A percentile compares a stretch with the other conserved stretches of the same genome.
phyloP scores from a whole-genome alignment of 108 stramenopile genomes.

The Skeletonema costatum region DNA sequence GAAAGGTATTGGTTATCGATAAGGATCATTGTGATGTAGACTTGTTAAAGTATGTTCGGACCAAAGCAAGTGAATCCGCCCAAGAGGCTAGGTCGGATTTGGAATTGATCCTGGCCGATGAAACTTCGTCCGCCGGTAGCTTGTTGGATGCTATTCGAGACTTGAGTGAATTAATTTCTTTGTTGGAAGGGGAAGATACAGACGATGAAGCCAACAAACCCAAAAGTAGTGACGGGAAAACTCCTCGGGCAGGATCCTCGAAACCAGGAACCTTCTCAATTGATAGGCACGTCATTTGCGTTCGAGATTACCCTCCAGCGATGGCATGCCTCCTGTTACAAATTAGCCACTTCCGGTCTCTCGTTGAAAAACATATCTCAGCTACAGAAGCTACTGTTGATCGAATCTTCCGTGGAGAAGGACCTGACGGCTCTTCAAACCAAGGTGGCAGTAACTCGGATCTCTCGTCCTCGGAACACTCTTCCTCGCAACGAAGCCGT shows the following conservation, averaged over 20 bases:
- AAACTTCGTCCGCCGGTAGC: conserved; percentile 59
- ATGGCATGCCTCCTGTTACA: conserved; percentile 82
- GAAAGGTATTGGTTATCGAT: conserved; percentile 80
- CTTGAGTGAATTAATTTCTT: conserved; percentile 76
- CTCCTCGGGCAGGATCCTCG: conserved; percentile 22
- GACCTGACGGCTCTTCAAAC: conserved; percentile 26
- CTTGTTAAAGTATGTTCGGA: conserved; percentile 75
- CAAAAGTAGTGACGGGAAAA: conserved; percentile 14
- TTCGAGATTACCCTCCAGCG: conserved; percentile 79
- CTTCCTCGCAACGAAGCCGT: conserved; percentile 41
- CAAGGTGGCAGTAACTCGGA: neutral
- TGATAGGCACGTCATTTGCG: conserved; percentile 65
- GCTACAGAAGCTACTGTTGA: conserved; percentile 59
- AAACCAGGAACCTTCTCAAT: conserved; percentile 63
- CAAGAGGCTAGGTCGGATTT: conserved; percentile 78
- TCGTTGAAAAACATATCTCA: conserved; percentile 63
- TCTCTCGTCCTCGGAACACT: conserved; percentile 6
- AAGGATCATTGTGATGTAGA: conserved; percentile 79
- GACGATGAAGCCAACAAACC: neutral
- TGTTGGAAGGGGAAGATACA: conserved; percentile 57
- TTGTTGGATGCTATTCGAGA: conserved; percentile 84
- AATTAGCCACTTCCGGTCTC: conserved; percentile 73
- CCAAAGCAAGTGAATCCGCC: conserved; percentile 81
- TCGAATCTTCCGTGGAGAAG: conserved; percentile 73
- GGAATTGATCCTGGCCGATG: conserved; percentile 78